A percentile compares a stretch with the other conserved stretches of the same genome.
phyloP scores from a whole-genome alignment of 306 rosid species.

The Vachellia pachyceras region DNA sequence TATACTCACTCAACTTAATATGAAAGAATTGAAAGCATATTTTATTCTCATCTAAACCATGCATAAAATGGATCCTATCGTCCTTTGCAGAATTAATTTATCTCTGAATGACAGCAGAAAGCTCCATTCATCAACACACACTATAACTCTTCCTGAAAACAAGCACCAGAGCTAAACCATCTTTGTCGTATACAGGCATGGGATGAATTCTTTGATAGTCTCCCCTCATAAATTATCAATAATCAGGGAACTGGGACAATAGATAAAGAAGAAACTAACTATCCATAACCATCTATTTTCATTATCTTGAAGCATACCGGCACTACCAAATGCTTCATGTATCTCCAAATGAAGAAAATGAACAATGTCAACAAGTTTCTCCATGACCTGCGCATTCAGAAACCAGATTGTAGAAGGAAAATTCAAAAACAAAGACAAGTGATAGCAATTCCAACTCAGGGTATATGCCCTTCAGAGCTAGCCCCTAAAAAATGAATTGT shows the following conservation, averaged over 20 bases:
- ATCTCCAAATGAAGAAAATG: conserved; percentile 90
- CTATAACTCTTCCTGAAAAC: conserved; percentile 5
- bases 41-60: background rate
- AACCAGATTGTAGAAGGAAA: conserved; percentile 32
- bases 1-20: conserved; percentile 13
- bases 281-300: conserved; percentile 31
- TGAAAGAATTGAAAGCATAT: conserved; percentile 23
- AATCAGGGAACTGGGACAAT: conserved; percentile 13
- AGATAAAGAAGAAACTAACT: background rate
- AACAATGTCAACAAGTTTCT: conserved; percentile 86
- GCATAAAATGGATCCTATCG: background rate
- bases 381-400: conserved; percentile 84
- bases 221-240: background rate
- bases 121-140: conserved; percentile 21
- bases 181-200: conserved; percentile 11
- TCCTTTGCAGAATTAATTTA: conserved; percentile 23
- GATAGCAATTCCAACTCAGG: conserved; percentile 23
- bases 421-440: conserved; percentile 6
- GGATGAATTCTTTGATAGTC: conserved; percentile 4
- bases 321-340: conserved; percentile 86
- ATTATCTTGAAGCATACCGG: conserved; percentile 65
- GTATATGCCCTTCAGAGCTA: conserved; percentile 16
- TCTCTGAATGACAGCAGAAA: conserved; percentile 17
- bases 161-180: background rate
- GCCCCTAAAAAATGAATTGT: conserved; percentile 13